These are phyloP conservation scores for Botryotinia globosa DNA, from an alignment of 2,329 filamentous ascomycete species.

Conservation along the genomic window DNA sequence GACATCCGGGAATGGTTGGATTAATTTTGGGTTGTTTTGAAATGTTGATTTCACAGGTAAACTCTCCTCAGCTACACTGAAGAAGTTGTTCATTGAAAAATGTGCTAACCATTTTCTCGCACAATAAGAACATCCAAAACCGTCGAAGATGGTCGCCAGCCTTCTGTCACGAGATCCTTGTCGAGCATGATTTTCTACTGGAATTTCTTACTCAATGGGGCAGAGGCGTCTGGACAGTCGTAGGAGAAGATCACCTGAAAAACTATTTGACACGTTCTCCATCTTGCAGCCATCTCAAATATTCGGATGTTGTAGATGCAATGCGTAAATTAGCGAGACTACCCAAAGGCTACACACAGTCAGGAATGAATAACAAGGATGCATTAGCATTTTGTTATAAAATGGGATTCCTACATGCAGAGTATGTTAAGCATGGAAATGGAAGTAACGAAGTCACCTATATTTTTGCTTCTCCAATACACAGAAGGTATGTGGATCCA, in stretches of 20 bases:
- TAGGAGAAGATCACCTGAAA: background rate
- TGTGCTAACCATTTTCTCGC: background rate
- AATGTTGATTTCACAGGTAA: background rate
- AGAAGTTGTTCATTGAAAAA: background rate
- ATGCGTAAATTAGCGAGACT: conserved; percentile 3
- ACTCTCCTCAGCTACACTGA: background rate
- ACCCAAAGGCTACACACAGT: background rate
- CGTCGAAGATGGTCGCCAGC: background rate
- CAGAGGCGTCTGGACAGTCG: background rate
- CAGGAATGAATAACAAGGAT: background rate
- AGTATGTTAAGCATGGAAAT: background rate
- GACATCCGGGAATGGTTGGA: conserved; percentile 4
- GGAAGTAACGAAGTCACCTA: background rate
- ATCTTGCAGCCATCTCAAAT: background rate
- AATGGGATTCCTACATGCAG: conserved; percentile 3
- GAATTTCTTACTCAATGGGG: background rate
- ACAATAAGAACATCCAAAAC: background rate
- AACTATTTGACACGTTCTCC: background rate
- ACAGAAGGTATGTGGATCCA: background rate
- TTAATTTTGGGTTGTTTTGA: background rate
- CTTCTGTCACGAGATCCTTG: background rate
- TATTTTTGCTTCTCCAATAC: conserved; percentile 8
- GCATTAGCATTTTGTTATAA: background rate
- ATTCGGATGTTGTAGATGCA: background rate
- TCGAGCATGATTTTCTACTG: background rate